Evolutionary conservation across 2,329 filamentous ascomycete genomes (phyloP).

Genomic region (Colletotrichum cereale): DNA sequence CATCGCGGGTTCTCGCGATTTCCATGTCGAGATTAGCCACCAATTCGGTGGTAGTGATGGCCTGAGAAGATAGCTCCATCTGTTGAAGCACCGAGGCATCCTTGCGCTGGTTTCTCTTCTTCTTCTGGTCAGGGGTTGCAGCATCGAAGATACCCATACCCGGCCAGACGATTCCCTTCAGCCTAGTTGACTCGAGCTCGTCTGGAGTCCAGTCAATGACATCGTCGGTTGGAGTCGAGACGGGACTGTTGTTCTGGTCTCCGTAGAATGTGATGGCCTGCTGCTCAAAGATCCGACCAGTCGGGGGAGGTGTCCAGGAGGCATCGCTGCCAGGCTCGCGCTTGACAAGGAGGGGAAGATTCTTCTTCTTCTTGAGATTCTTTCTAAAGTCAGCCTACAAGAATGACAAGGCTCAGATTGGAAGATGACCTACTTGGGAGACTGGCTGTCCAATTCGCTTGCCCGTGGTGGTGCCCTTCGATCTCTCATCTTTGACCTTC

Average conservation of each 20-base stretch:
- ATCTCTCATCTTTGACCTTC: slow-evolving; percentile 79
- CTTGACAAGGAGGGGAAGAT: slow-evolving; percentile 5
- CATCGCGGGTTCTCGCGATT: slow-evolving; percentile 65
- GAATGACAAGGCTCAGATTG: not conserved
- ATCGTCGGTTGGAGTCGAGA: slow-evolving; percentile 4
- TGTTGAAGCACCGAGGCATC: slow-evolving; percentile 76
- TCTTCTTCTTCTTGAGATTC: slow-evolving; percentile 34
- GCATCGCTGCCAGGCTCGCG: slow-evolving; percentile 2
- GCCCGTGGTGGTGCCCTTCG: slow-evolving; percentile 62
- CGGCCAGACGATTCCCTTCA: slow-evolving; percentile 81
- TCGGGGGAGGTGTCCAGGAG: slow-evolving; percentile 23
- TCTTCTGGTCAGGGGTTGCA: slow-evolving; percentile 78
- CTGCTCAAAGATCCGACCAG: slow-evolving; percentile 16
- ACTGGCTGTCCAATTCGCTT: slow-evolving; percentile 43
- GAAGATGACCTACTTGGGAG: not conserved
- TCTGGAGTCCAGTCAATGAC: slow-evolving; percentile 16
- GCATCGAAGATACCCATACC: slow-evolving; percentile 88
- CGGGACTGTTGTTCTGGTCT: slow-evolving; percentile 9
- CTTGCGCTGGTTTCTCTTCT: slow-evolving; percentile 84
- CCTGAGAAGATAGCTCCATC: slow-evolving; percentile 73
- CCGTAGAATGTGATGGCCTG: slow-evolving; percentile 33
- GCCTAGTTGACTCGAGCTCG: slow-evolving; percentile 23
- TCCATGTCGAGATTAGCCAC: slow-evolving; percentile 69
- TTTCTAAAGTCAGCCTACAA: not conserved
- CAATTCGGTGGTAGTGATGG: slow-evolving; percentile 73